Evolutionary conservation across 495 filamentous ascomycete genomes (phyloP).

Genomic region (Durotheca rogersii): DNA sequence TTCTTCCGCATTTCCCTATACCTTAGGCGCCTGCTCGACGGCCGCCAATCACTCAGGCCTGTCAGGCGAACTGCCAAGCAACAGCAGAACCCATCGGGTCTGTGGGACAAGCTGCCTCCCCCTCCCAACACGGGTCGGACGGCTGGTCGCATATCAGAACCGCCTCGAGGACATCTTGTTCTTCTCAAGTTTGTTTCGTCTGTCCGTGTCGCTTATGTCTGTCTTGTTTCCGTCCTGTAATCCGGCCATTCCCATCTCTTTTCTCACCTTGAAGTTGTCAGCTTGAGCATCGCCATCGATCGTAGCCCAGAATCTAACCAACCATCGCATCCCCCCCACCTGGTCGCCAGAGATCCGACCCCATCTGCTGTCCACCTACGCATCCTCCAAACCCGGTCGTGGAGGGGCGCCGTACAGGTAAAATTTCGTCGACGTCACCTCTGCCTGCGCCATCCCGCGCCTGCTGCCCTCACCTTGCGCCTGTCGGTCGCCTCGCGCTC

Average conservation of each 20-base stretch:
- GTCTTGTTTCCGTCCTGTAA: slow-evolving; percentile 17
- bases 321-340: slow-evolving; percentile 29
- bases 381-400: slow-evolving; percentile 10
- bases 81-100: slow-evolving; percentile 16
- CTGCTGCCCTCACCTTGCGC: slow-evolving; percentile 8
- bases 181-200: background rate
- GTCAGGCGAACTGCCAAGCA: slow-evolving; percentile 22
- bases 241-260: slow-evolving; percentile 7
- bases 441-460: slow-evolving; percentile 31
- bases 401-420: slow-evolving; percentile 34
- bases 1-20: slow-evolving; percentile 31
- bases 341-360: slow-evolving; percentile 7
- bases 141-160: slow-evolving; percentile 31
- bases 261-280: slow-evolving; percentile 9
- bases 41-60: slow-evolving; percentile 23
- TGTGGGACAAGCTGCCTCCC: slow-evolving; percentile 16
- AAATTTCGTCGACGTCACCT: slow-evolving; percentile 9
- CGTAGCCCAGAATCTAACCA: slow-evolving; percentile 20
- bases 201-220: slow-evolving; percentile 6
- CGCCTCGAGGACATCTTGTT: slow-evolving; percentile 23
- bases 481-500: slow-evolving; percentile 16
- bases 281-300: slow-evolving; percentile 15
- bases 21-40: slow-evolving; percentile 26
- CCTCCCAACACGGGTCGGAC: slow-evolving; percentile 8
- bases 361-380: background rate